Percentiles rank a stretch among this genome's conserved stretches.
Conservation (phyloP, 108 stramenopile species). For the Nitzschia putrida region DNA sequence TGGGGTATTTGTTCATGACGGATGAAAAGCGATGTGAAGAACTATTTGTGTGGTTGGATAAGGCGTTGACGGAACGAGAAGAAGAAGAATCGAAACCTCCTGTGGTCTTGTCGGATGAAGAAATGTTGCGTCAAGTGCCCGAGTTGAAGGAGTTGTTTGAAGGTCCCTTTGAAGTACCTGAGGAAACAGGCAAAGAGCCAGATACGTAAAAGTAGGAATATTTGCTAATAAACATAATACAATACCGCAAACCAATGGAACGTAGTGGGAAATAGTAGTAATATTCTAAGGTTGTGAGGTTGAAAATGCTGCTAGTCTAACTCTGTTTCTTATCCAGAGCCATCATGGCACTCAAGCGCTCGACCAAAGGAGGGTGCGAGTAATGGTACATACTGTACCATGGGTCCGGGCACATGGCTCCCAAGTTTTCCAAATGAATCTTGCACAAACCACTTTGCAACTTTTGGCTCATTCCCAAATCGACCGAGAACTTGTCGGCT, state of each 20-base stretch:
- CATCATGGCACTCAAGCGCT: constrained; percentile 95
- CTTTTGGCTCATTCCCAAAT: constrained; percentile 73
- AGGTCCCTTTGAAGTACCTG: too few species aligned
- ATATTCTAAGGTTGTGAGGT: too few species aligned
- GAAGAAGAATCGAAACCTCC: too few species aligned
- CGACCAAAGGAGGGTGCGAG: constrained; percentile 95
- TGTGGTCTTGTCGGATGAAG: too few species aligned
- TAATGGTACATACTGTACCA: constrained; percentile 95
- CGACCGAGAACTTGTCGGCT: constrained; percentile 94
- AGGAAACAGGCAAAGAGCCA: too few species aligned
- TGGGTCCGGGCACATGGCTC: constrained; percentile 89
- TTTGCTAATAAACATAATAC: too few species aligned
- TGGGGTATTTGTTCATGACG: constrained; percentile 77
- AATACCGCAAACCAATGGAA: too few species aligned
- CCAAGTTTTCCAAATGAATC: constrained; percentile 94
- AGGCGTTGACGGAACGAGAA: too few species aligned
- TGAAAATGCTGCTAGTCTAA: constrained; percentile 3
- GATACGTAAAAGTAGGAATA: too few species aligned
- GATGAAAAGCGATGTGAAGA: constrained; percentile 63
- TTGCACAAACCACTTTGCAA: constrained; percentile 93
- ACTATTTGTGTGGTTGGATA: constrained; percentile 56
- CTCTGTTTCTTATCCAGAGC: constrained; percentile 65
- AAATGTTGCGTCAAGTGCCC: too few species aligned
- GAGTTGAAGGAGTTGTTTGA: too few species aligned
- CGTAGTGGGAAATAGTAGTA: too few species aligned